A percentile compares a stretch with the other conserved stretches of the same genome.
Evolutionary conservation across 139 green algal genomes (phyloP).

Genomic region (Dunaliella primolecta): DNA sequence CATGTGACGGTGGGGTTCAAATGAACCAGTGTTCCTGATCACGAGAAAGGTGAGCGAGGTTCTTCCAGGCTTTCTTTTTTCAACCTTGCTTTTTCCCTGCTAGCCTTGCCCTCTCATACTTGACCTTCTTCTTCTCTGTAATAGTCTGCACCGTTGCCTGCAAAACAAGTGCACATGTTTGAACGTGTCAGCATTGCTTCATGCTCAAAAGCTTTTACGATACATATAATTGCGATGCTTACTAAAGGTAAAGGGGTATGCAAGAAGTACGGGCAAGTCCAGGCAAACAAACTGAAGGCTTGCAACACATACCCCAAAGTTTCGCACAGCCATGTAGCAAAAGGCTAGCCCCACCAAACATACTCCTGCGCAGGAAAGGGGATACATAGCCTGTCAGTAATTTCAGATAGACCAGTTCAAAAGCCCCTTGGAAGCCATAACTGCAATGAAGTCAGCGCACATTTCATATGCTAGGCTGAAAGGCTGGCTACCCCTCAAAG

Average conservation of each 20-base stretch:
- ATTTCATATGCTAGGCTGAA: too few relatives aligned
- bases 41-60: too few relatives aligned
- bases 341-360: constrained; percentile 57
- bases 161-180: neutral
- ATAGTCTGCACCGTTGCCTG: constrained; percentile 6
- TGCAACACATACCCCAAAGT: constrained; percentile 47
- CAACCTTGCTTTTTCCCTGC: neutral
- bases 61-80: too few relatives aligned
- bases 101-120: neutral
- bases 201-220: neutral
- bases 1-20: too few relatives aligned
- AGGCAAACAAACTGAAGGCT: neutral
- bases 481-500: too few relatives aligned
- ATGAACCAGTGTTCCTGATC: too few relatives aligned
- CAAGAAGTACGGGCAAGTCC: neutral
- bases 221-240: too few relatives aligned
- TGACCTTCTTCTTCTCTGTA: neutral
- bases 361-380: constrained; percentile 34
- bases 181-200: neutral
- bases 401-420: too few relatives aligned
- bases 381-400: too few relatives aligned
- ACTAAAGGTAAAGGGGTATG: neutral
- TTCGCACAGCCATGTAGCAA: constrained; percentile 71
- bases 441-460: too few relatives aligned
- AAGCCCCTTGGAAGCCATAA: too few relatives aligned